Evolutionary conservation across 305 asterid genomes (phyloP).

Genomic region (Fraxinus dipetala): DNA sequence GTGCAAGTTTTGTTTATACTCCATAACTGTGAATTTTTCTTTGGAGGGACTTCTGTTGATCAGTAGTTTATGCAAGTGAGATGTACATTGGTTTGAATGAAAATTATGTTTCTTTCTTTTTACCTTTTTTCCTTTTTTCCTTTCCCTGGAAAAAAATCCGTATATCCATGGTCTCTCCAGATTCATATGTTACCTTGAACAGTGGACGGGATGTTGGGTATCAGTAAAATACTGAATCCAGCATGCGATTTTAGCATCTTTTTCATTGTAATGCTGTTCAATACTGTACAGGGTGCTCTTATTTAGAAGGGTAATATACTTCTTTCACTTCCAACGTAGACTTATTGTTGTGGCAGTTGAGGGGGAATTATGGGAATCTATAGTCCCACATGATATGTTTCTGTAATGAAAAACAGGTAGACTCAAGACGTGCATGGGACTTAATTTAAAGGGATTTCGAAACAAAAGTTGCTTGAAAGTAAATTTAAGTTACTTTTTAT

Average conservation of each 20-base stretch:
- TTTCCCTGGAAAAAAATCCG: not conserved
- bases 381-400: not conserved
- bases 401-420: not conserved
- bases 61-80: not conserved
- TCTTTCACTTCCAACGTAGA: not conserved
- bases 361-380: not conserved
- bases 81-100: conserved; percentile 15
- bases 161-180: not conserved
- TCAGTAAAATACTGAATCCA: not conserved
- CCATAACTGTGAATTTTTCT: conserved; percentile 20
- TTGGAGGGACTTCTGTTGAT: conserved; percentile 21
- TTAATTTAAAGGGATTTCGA: not conserved
- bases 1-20: not conserved
- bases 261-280: not conserved
- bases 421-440: not conserved
- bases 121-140: not conserved
- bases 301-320: not conserved
- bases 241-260: not conserved
- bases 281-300: not conserved
- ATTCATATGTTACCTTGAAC: not conserved
- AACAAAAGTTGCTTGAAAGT: not conserved
- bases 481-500: not conserved
- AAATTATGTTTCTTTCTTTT: not conserved
- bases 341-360: not conserved
- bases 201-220: not conserved